A percentile compares a stretch with the other conserved stretches of the same genome.
These are phyloP conservation scores for Artemisia annua DNA, from an alignment of 129 eudicot genomes.

Conservation along the genomic window DNA sequence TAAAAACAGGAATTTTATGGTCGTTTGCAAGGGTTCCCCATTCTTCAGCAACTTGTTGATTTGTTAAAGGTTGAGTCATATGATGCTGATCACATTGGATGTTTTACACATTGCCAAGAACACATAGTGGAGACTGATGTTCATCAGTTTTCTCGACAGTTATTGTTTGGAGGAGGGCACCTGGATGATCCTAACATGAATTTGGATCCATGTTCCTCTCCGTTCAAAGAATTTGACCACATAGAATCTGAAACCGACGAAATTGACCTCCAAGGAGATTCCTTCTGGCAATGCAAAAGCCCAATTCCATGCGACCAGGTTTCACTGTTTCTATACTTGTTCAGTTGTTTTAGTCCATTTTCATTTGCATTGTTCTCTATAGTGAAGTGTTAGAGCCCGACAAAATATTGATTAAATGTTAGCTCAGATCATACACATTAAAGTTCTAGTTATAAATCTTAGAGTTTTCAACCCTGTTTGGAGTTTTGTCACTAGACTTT, in stretches of 20 bases:
- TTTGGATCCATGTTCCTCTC: constrained; percentile 42
- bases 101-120: constrained; percentile 36
- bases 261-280: constrained; percentile 46
- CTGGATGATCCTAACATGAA: constrained; percentile 29
- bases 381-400: too few species aligned
- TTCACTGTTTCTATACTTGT: constrained; percentile 5
- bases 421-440: too few species aligned
- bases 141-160: constrained; percentile 36
- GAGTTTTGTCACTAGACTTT: too few species aligned
- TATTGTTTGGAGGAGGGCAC: constrained; percentile 23
- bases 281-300: constrained; percentile 67
- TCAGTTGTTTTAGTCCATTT: constrained; percentile 10
- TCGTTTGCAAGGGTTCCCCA: constrained; percentile 25
- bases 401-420: too few species aligned
- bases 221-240: constrained; percentile 49
- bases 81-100: constrained; percentile 31
- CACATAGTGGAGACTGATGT: constrained; percentile 31
- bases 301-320: constrained; percentile 64
- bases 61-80: constrained; percentile 51
- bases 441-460: too few species aligned
- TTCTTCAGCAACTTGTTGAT: constrained; percentile 68
- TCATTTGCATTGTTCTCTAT: not conserved
- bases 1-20: constrained; percentile 32
- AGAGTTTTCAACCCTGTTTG: too few species aligned
- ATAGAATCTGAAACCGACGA: constrained; percentile 39